phyloP scores from a whole-genome alignment of 179 eudicot species.

The Pouteria campechiana region DNA sequence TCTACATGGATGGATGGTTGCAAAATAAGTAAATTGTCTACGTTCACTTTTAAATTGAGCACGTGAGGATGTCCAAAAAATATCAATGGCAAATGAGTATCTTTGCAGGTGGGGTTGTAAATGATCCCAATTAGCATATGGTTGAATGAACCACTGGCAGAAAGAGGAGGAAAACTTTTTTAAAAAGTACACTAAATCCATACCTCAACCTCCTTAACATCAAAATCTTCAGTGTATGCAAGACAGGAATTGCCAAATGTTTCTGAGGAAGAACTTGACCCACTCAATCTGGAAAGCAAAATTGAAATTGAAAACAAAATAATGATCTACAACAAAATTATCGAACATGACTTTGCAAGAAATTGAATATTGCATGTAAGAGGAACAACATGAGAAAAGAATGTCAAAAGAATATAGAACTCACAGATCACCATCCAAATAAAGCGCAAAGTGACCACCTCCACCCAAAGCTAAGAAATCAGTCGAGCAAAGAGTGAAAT shows the following conservation, averaged over 20 bases:
- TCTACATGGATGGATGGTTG: too few species aligned
- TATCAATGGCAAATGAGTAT: neutral
- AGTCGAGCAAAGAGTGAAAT: slow-evolving; percentile 80
- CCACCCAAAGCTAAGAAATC: slow-evolving; percentile 90
- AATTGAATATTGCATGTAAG: neutral
- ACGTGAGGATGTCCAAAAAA: too few species aligned
- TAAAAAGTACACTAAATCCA: neutral
- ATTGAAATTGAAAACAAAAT: neutral
- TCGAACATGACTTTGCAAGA: neutral
- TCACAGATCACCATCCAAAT: slow-evolving; percentile 85
- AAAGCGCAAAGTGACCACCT: slow-evolving; percentile 81
- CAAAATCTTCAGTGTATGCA: slow-evolving; percentile 54
- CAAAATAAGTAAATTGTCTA: neutral
- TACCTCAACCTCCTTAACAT: slow-evolving; percentile 93
- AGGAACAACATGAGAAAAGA: neutral
- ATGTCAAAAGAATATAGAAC: slow-evolving; percentile 10
- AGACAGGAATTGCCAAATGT: slow-evolving; percentile 91
- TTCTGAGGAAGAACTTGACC: slow-evolving; percentile 89
- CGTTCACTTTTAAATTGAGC: neutral
- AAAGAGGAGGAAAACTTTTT: slow-evolving; percentile 1
- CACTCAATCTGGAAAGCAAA: slow-evolving; percentile 38
- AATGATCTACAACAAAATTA: too few species aligned
- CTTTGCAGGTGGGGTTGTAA: neutral
- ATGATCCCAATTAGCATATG: neutral
- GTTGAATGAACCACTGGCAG: neutral